Base-by-base conservation (phyloP, 768 basidiomycete genomes). In the Daedalea quercina region DNA sequence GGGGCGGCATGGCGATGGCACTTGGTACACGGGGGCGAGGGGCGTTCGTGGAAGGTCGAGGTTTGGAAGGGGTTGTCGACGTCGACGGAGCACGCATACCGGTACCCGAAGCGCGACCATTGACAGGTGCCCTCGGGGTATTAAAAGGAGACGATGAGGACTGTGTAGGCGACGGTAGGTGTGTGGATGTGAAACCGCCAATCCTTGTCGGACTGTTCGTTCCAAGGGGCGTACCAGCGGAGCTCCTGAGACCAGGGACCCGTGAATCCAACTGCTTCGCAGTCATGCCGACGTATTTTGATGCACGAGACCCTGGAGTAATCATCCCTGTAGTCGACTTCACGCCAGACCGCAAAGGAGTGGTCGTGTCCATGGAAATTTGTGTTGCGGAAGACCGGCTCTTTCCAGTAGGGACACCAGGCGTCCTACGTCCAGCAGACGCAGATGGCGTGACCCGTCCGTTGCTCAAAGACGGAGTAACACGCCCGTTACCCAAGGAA, bases 261-360 rank as follows among this genome's bases (percentile, higher is more conserved):
- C 77, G 78, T 22, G 73, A 77, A 63, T 67, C 81, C 54, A 94
- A 76, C 59, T 92, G 88, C 63, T 85, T 81, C 0, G 91, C 91
- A 1, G 90, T 94, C 79, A 93, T 81, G 15, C 83, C 81, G 28
- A 86, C 73, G 64, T 93, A 94, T 66, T 85, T 88, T 41, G 87
- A 86, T 9, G 92, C 91, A 43, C 92, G 76, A 2, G 90, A 90
- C 2, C 91, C 91, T 6, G 82, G 83, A 2, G 91, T 90, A 53
- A 94, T 83, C 54, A 19, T 19, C 15, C 37, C 37, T 17, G 71
- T 72, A 26, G 66, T 56, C 50, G 72, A 69, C 11, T 54, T 54
- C 28, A 65, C 58, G 6, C 62, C 34, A 28, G 54, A 49, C 11
- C 54, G 59, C 37, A 56, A 51, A 37, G 58, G 72, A 70, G 63